These are phyloP conservation scores for Bullera alba DNA, from an alignment of 768 basidiomycete species.

Conservation along the genomic window DNA sequence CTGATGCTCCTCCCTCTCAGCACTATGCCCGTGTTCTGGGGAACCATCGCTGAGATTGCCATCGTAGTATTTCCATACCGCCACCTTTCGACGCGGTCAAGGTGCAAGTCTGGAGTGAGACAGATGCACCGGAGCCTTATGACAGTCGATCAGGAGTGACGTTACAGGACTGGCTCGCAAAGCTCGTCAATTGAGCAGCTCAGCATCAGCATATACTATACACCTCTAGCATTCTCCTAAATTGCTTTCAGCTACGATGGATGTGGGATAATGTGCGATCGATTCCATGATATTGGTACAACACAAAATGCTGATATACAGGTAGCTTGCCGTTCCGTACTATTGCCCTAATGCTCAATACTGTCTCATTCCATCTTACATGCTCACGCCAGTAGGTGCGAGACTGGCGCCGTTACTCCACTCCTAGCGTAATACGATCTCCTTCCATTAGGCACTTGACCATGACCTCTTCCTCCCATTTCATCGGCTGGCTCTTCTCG, in stretches of 20 bases:
- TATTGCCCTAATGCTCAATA: not conserved
- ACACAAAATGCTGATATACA: too few relatives aligned
- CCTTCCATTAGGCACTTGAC: constrained; percentile 34
- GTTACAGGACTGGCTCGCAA: not conserved
- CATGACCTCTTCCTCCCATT: constrained; percentile 29
- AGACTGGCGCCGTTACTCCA: too few relatives aligned
- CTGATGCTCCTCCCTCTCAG: too few relatives aligned
- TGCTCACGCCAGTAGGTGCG: too few relatives aligned
- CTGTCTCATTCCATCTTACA: too few relatives aligned
- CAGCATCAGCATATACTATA: too few relatives aligned
- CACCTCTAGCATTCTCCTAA: too few relatives aligned
- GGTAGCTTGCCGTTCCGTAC: too few relatives aligned
- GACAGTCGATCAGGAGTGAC: not conserved
- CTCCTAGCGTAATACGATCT: constrained; percentile 24
- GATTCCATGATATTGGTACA: too few relatives aligned
- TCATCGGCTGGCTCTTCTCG: constrained; percentile 24
- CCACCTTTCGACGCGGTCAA: constrained; percentile 2
- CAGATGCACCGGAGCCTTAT: not conserved
- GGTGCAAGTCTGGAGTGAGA: constrained; percentile 1
- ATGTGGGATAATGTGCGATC: too few relatives aligned
- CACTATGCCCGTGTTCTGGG: too few relatives aligned
- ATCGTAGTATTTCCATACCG: constrained; percentile 4
- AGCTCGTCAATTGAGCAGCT: not conserved
- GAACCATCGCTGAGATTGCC: not conserved
- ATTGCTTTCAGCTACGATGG: too few relatives aligned